Evolutionary conservation across 257 asterid species (phyloP), one percentile per base, ranked within the genome.

Genomic region (Salvia rosmarinus): DNA sequence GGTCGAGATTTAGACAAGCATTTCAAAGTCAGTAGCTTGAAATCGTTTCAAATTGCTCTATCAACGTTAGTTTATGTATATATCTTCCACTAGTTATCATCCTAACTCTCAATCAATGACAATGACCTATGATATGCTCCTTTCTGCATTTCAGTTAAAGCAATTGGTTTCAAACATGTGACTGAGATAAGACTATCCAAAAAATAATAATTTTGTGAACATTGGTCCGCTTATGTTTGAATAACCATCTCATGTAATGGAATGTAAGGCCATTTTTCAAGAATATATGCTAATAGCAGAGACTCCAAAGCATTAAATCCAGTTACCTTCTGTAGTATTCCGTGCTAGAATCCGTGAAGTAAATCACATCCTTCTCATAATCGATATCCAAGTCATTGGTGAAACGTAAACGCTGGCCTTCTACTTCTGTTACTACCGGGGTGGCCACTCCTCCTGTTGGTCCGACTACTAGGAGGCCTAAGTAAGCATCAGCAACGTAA

Each of bases 311-410:
- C 63, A 42, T 2, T 37, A 12, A 21, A 63, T 10, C 58, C 46
- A 43, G 46, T 62, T 80, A 89, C 92, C 95, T 86, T 59, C 93
- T 76, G 71, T 76, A 67, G 78, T 79, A 90, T 21, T 19, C 25
- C 6, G 86, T 77, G 95, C 91, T 90, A 1, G 89, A 75, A 32
- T 88, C 92, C 2, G 96, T 72, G 78, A 90, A 90, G 84, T 90
- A 90, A 68, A 90, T 75, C 8, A 73, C 82, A 54, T 82, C 81
- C 34, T 81, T 77, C 17, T 81, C 82, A 6, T 83, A 86, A 60
- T 90, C 95, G 58, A 90, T 86, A 77, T 90, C 95, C 85, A 90
- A 28, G 81, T 83, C 92, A 68, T 90, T 88, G 73, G 88, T 82
- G 79, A 90, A 90, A 72, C 72, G 86, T 10, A 90, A 63, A 20